Conservation (phyloP, 352 stramenopile genomes). For the Elongisporangium anandrum region DNA sequence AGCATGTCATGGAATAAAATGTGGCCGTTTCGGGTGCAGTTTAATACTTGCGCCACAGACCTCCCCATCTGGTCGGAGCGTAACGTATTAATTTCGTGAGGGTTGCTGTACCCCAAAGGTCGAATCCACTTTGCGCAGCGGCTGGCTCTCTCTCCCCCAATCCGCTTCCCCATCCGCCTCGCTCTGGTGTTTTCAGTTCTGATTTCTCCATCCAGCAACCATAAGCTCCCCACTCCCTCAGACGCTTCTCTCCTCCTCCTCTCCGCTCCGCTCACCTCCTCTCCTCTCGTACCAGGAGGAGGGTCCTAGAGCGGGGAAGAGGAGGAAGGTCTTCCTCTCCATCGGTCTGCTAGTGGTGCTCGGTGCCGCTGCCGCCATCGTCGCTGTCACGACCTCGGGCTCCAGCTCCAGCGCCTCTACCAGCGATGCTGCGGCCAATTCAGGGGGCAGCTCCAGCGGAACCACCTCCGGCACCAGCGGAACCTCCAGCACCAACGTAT, state of each 20-base stretch:
- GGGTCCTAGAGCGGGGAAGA: slow-evolving; percentile 8
- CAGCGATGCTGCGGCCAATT: slow-evolving; percentile 13
- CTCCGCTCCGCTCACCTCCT: neutral
- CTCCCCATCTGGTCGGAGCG: neutral
- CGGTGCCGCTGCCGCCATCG: slow-evolving; percentile 53
- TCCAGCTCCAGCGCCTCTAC: slow-evolving; percentile 25
- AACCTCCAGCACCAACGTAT: slow-evolving; percentile 25
- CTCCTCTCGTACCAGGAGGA: neutral
- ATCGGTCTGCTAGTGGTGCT: slow-evolving; percentile 67
- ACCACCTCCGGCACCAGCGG: slow-evolving; percentile 3
- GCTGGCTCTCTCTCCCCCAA: neutral
- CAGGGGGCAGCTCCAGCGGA: slow-evolving; percentile 24
- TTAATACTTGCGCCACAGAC: neutral
- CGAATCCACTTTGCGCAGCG: neutral
- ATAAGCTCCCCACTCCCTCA: neutral
- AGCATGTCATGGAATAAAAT: neutral
- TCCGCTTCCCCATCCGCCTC: neutral
- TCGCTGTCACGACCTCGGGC: slow-evolving; percentile 52
- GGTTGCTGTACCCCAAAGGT: neutral
- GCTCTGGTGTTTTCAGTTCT: neutral
- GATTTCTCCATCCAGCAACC: neutral
- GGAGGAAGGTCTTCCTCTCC: slow-evolving; percentile 65
- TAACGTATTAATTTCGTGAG: neutral
- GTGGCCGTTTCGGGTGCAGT: neutral
- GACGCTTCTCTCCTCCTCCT: neutral